phyloP scores from a whole-genome alignment of 805 yeast species.

The Gaillardinia entomophila region DNA sequence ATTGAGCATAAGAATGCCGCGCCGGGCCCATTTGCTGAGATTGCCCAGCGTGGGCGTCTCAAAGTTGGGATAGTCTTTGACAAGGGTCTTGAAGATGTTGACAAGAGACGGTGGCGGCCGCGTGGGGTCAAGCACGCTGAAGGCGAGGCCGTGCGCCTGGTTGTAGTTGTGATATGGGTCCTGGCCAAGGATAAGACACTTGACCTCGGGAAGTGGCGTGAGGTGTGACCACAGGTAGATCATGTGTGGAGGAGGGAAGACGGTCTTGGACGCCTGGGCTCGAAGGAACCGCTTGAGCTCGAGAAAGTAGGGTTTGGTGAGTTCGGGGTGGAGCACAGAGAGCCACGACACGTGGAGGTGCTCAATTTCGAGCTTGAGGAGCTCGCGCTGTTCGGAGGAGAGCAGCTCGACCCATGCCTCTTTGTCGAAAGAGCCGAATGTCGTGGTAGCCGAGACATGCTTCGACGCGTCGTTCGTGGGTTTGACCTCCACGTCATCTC shows the following conservation, averaged over 20 bases:
- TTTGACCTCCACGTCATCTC: conserved; percentile 9
- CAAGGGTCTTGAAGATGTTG: conserved; percentile 79
- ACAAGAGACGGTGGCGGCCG: conserved; percentile 79
- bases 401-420: conserved; percentile 45
- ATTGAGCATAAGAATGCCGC: conserved; percentile 84
- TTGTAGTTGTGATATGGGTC: conserved; percentile 92
- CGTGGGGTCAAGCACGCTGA: conserved; percentile 77
- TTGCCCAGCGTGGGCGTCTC: conserved; percentile 61
- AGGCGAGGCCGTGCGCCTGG: conserved; percentile 97
- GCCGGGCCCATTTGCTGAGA: conserved; percentile 75
- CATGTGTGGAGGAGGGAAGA: conserved; percentile 75
- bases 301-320: conserved; percentile 81
- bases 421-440: conserved; percentile 41
- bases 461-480: background rate
- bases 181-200: conserved; percentile 84
- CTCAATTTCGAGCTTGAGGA: conserved; percentile 61
- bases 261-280: conserved; percentile 42
- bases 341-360: conserved; percentile 81
- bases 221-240: conserved; percentile 89
- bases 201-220: conserved; percentile 70
- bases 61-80: conserved; percentile 62
- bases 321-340: conserved; percentile 55
- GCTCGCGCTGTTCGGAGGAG: conserved; percentile 39
- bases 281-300: conserved; percentile 59
- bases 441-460: conserved; percentile 3